A percentile compares a stretch with the other conserved stretches of the same genome.
Evolutionary conservation across 176 grass and related monocot species (phyloP).

Genomic region (Eragrostis curvula): DNA sequence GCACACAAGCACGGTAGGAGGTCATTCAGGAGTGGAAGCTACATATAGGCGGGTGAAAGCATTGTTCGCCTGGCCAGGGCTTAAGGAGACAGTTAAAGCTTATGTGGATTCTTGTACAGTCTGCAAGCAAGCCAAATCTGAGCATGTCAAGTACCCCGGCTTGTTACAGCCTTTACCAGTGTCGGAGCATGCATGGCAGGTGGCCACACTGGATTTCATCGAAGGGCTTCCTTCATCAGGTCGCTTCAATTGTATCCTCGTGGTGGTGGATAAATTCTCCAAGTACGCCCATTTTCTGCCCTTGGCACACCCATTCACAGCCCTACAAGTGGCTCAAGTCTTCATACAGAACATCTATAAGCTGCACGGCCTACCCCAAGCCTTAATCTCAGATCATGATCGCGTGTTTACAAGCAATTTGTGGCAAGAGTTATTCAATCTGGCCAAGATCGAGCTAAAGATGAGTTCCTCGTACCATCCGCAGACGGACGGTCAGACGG

Average conservation of each 20-base stretch:
- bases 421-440: neutral
- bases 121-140: neutral
- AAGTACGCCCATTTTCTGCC: neutral
- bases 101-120: neutral
- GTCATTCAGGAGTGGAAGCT: neutral
- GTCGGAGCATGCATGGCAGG: neutral
- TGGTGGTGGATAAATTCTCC: neutral
- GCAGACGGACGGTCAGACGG: too few species aligned
- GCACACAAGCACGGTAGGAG: neutral
- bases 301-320: neutral
- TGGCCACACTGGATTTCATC: neutral
- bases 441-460: neutral
- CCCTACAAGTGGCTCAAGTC: neutral
- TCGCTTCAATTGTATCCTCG: neutral
- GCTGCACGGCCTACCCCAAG: neutral
- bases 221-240: neutral
- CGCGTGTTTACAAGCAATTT: neutral
- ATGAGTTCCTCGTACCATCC: too few species aligned
- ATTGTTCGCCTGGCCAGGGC: neutral
- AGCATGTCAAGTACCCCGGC: neutral
- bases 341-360: neutral
- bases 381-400: neutral
- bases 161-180: neutral
- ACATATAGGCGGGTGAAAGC: neutral
- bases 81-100: neutral